Base-by-base conservation (phyloP, 192 early-diverging fungal species). In the Gaertneriomyces semiglobifer region DNA sequence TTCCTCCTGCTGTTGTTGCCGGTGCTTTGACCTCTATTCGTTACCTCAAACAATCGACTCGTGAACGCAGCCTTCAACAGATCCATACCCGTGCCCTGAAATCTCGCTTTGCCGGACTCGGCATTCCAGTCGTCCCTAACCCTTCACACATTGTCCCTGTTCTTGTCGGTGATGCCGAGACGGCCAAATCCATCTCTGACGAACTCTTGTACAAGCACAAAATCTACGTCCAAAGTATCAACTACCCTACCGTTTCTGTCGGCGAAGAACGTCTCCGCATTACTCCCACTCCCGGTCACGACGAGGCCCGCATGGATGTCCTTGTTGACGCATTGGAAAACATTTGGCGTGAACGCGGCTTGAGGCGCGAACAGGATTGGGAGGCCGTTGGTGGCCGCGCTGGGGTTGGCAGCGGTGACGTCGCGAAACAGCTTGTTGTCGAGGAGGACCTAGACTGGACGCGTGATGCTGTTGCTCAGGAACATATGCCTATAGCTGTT, bases 121-220 rank as follows among this genome's bases (percentile, higher is more conserved):
- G 90, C 58, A 95, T 99, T 68, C 96, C 96, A 19, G 96, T 97
- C 14, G 86, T 96, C 46, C 96, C 96, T 70, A 99, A 99, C 79
- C 96, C 96, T 19, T 94, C 92, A 70, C 96, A 99, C 77, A 99
- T 99, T 79, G 96, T 99, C 52, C 96, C 96, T 20, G 93, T 99
- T 20, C 88, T 99, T 55, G 88, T 99, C 18, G 96, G 96, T 54
- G 92, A 99, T 72, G 96, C 96, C 59, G 94, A 95, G 65, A 83
- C 84, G 60, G 91, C 90, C 73, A 99, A 97, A 79, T 83, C 83
- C 8, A 92, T 95, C 41, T 93, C 90, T 38, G 96, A 99, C 76
- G 89, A 95, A 82, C 80, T 99, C 53, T 78, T 99, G 44, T 75
- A 72, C 78, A 86, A 92, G 65, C 90, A 93, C 81, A 84, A 83